Conservation (phyloP, 2,329 filamentous ascomycete genomes). For the Ophiostoma montium region DNA sequence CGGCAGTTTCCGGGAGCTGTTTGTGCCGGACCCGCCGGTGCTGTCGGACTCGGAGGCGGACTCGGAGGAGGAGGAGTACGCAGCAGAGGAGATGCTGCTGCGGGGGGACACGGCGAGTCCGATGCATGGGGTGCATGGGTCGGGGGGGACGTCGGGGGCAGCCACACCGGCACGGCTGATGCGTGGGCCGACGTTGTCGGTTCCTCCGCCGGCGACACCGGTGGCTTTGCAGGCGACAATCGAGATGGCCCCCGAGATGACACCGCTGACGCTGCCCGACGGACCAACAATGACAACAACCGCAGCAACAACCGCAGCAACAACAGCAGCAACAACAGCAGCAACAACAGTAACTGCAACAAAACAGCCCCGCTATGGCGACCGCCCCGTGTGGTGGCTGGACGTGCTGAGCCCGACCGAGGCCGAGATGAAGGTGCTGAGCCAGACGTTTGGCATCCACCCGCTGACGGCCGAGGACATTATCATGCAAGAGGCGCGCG, state of each 20-base stretch:
- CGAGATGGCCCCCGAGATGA: neutral
- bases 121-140: neutral
- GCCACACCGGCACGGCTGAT: neutral
- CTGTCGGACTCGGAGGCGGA: constrained; percentile 54
- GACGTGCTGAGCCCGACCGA: constrained; percentile 86
- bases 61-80: constrained; percentile 36
- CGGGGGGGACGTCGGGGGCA: neutral
- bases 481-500: constrained; percentile 89
- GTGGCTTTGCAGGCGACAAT: neutral
- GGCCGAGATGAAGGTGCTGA: constrained; percentile 85
- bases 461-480: constrained; percentile 93
- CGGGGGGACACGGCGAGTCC: constrained; percentile 1
- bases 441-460: constrained; percentile 90
- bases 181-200: neutral
- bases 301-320: neutral
- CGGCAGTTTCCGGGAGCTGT: constrained; percentile 71
- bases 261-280: neutral
- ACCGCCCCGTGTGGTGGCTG: constrained; percentile 91
- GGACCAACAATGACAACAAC: too few relatives aligned
- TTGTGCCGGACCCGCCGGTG: constrained; percentile 71
- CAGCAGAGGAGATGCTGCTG: neutral
- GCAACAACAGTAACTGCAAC: neutral
- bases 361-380: constrained; percentile 43
- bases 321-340: neutral
- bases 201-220: neutral